A percentile compares a stretch with the other conserved stretches of the same genome.
These are phyloP conservation scores for Boletus austroedulis DNA, from an alignment of 1,284 basidiomycete species.

Conservation along the genomic window DNA sequence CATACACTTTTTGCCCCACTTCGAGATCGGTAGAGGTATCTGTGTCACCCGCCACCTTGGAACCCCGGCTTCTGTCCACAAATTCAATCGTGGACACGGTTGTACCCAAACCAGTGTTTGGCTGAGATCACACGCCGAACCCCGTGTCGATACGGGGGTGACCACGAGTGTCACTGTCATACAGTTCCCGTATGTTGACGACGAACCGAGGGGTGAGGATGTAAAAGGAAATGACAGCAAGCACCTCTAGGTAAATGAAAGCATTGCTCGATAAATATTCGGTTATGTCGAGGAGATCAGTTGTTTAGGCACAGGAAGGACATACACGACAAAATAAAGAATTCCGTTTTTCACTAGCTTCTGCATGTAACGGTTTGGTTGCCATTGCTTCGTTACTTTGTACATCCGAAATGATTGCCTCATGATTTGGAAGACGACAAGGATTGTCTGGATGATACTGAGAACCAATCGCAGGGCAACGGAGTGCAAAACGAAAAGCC, in stretches of 20 bases:
- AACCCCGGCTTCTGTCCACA: not conserved
- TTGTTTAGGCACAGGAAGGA: not conserved
- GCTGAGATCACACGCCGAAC: not conserved
- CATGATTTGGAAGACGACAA: not conserved
- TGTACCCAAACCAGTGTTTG: not conserved
- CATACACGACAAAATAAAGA: not conserved
- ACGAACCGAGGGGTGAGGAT: conserved; percentile 2
- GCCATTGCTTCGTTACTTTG: not conserved
- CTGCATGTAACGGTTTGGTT: not conserved
- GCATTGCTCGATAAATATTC: no score
- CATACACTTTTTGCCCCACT: not conserved
- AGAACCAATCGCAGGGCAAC: not conserved
- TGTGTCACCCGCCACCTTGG: not conserved
- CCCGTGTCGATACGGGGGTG: not conserved
- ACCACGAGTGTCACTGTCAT: not conserved
- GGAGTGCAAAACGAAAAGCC: not conserved
- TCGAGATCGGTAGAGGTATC: not conserved
- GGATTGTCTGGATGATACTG: not conserved
- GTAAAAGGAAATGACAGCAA: not conserved
- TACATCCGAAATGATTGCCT: not conserved
- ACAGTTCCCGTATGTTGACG: not conserved
- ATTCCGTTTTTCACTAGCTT: not conserved
- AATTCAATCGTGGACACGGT: not conserved
- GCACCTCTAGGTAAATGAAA: not conserved
- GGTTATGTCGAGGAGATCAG: not conserved